Evolutionary conservation across 2,329 filamentous ascomycete species (phyloP), one percentile per base, ranked within the genome.

Genomic region (Trichoderma sp.): DNA sequence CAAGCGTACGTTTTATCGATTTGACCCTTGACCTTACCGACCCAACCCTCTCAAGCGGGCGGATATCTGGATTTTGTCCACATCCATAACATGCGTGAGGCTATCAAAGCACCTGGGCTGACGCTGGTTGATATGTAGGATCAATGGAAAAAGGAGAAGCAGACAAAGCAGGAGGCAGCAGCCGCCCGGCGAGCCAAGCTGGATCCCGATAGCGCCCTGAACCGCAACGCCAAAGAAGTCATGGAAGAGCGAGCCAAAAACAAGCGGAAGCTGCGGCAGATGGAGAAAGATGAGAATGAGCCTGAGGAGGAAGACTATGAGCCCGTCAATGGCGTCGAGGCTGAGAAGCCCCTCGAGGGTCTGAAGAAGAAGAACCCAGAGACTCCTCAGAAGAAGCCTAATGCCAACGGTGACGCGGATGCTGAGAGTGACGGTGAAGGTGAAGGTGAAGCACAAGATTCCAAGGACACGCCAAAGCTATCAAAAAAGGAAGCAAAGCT

Each of bases 81-180:
- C 58, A 32, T 26, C 6, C 6, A 34, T 7, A 9, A 59, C 26
- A 30, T 23, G 8, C 11, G 5, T 28, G 26, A 32, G 30, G 32
- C 17, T 6, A 20, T 57, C 8, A 11, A 53, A 9, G n/a, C 50
- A 23, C 34, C 6, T 6, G 13, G 23, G 67, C 71, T 72, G 55
- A 72, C 55, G 28, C 28, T 59, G 11, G 23, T 59, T 9, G 15
- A 34, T 23, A 4, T 32, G 4, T 78, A 97, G 94, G 92, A 96
- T 77, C 94, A 98, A 91, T 97, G 94, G 94, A 80, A 90, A 81
- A 92, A 92, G 79, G 97, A 96, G 84, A 98, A 98, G 85, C 95
- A 98, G 84, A 95, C 94, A 65, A 97, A 97, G 80, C 92, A 94
- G 81, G 88, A 97, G 81, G 93, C 93, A 72, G 89, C 90, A 73